Conservation (phyloP, 306 rosid species). For the Adenanthera pavonina region DNA sequence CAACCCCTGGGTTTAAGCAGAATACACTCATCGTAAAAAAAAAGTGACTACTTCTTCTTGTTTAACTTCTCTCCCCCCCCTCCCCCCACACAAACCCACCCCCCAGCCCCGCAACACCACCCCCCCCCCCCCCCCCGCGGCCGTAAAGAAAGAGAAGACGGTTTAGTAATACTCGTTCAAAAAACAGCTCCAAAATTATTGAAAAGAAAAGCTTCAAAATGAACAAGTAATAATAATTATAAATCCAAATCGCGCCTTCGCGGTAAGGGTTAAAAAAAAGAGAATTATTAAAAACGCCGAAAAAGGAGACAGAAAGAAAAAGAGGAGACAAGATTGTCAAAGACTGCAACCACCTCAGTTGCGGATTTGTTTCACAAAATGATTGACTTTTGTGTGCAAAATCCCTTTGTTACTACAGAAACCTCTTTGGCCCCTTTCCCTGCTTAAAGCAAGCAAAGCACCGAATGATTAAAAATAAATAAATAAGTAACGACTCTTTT, state of each 20-base stretch:
- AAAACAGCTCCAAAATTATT: no score
- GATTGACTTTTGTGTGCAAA: conserved; percentile 52
- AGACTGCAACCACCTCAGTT: conserved; percentile 52
- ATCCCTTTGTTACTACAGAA: conserved; percentile 32
- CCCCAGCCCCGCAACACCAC: no score
- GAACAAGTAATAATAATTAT: background rate
- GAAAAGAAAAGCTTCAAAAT: background rate
- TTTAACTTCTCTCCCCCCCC: no score
- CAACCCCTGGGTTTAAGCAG: no score
- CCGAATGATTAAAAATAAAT: conserved; percentile 14
- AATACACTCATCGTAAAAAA: no score
- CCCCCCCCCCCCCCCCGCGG: no score
- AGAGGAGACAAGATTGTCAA: conserved; percentile 65
- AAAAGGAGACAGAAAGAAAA: conserved; percentile 50
- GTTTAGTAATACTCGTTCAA: no score
- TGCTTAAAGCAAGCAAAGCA: conserved; percentile 39
- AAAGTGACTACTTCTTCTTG: no score
- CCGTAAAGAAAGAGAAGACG: no score
- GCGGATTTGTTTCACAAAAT: conserved; percentile 40
- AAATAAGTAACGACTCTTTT: conserved; percentile 16
- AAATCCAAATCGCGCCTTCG: background rate
- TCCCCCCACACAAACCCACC: no score
- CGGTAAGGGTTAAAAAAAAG: background rate
- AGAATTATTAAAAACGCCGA: conserved; percentile 41
- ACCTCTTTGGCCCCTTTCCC: conserved; percentile 40